These are phyloP conservation scores for Xanthoconium separans DNA, from an alignment of 1,284 basidiomycete species.

Conservation along the genomic window DNA sequence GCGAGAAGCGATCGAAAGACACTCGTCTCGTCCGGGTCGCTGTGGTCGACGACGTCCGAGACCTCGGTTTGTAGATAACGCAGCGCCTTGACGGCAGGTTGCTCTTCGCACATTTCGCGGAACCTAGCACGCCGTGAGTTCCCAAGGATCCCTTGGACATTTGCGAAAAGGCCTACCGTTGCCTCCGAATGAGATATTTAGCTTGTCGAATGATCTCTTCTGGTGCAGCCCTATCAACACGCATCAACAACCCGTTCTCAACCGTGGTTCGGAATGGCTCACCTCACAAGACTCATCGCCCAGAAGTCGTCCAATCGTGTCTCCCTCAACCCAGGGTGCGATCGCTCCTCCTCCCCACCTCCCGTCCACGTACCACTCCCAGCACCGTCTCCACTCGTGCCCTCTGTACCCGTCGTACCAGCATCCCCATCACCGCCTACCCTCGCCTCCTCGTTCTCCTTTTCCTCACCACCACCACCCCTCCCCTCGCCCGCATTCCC, in stretches of 20 bases:
- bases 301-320: slow-evolving; percentile 72
- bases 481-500: slow-evolving; percentile 56
- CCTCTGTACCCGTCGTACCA: neutral
- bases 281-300: slow-evolving; percentile 69
- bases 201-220: slow-evolving; percentile 62
- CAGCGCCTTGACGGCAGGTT: slow-evolving; percentile 64
- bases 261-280: neutral
- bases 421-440: neutral
- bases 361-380: neutral
- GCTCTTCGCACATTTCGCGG: slow-evolving; percentile 71
- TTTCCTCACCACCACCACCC: slow-evolving; percentile 17
- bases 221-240: slow-evolving; percentile 45
- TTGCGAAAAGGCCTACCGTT: slow-evolving; percentile 49
- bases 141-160: too few relatives aligned
- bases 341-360: slow-evolving; percentile 17
- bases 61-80: slow-evolving; percentile 70
- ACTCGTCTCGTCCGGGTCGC: slow-evolving; percentile 56
- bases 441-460: slow-evolving; percentile 13
- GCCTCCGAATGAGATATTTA: slow-evolving; percentile 60
- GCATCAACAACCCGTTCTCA: neutral
- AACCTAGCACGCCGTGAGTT: slow-evolving; percentile 48
- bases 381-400: neutral
- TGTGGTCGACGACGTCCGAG: slow-evolving; percentile 68
- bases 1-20: slow-evolving; percentile 66
- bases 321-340: slow-evolving; percentile 32